Conservation (phyloP, 768 basidiomycete species). For the Gymnopilus junonius region DNA sequence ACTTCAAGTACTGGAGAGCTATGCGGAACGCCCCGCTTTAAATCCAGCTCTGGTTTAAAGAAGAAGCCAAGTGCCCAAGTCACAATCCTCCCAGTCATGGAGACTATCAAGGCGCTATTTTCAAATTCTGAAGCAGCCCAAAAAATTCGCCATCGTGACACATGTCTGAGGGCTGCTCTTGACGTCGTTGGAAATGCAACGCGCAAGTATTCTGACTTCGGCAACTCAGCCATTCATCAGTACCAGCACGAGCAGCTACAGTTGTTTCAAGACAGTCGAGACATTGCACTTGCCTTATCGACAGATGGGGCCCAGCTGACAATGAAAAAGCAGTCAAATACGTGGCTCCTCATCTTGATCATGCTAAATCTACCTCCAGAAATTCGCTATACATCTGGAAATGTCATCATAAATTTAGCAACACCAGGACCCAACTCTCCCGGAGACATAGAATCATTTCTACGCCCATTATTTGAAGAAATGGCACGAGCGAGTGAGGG, state of each 20-base stretch:
- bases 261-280: constrained; percentile 24
- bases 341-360: constrained; percentile 27
- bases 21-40: not conserved
- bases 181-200: not conserved
- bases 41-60: not conserved
- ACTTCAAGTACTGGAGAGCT: not conserved
- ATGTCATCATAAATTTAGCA: constrained; percentile 11
- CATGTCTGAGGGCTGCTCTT: not conserved
- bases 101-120: not conserved
- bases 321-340: constrained; percentile 34
- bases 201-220: not conserved
- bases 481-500: constrained; percentile 24
- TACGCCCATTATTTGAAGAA: constrained; percentile 21
- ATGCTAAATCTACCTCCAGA: constrained; percentile 26
- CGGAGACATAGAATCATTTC: constrained; percentile 27
- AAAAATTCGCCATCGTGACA: not conserved
- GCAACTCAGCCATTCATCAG: too few relatives aligned
- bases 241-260: constrained; percentile 18
- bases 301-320: constrained; percentile 34
- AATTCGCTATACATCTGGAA: constrained; percentile 20
- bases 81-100: not conserved
- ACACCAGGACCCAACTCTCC: constrained; percentile 29
- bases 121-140: not conserved
- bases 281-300: constrained; percentile 28
- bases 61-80: not conserved